Percentiles rank a stretch among this genome's conserved stretches.
Conservation (phyloP, 2,329 filamentous ascomycete species). For the Aspergillus tamarii region DNA sequence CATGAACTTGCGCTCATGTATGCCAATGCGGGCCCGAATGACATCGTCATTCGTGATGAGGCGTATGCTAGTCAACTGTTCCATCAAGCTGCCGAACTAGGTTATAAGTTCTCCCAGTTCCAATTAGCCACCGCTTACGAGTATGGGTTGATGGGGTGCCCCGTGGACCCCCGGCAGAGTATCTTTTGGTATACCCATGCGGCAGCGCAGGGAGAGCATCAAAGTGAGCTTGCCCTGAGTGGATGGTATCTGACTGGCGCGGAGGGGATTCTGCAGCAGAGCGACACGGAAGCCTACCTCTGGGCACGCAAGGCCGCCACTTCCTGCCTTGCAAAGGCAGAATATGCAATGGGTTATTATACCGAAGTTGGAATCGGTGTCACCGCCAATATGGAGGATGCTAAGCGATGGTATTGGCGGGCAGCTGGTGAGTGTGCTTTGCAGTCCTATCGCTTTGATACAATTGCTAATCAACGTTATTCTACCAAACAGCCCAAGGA, state of each 20-base stretch:
- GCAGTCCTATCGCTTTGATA: neutral
- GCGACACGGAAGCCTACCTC: conserved; percentile 92
- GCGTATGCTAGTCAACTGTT: conserved; percentile 80
- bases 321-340: conserved; percentile 85
- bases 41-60: conserved; percentile 79
- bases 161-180: conserved; percentile 78
- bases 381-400: conserved; percentile 84
- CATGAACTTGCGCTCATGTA: conserved; percentile 78
- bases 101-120: conserved; percentile 95
- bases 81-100: conserved; percentile 80
- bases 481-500: conserved; percentile 73
- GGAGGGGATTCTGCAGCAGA: conserved; percentile 85
- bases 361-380: conserved; percentile 93
- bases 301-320: conserved; percentile 94
- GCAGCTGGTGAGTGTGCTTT: conserved; percentile 76
- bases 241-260: conserved; percentile 96
- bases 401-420: conserved; percentile 97
- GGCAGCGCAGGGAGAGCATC: conserved; percentile 90
- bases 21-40: conserved; percentile 61
- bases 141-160: conserved; percentile 81
- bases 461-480: conserved; percentile 12
- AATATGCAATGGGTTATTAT: conserved; percentile 98
- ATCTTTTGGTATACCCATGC: conserved; percentile 95
- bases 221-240: conserved; percentile 80
- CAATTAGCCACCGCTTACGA: conserved; percentile 86